These are phyloP conservation scores for Phytomonas sp. DNA, from an alignment of 208 protist species.

Conservation along the genomic window DNA sequence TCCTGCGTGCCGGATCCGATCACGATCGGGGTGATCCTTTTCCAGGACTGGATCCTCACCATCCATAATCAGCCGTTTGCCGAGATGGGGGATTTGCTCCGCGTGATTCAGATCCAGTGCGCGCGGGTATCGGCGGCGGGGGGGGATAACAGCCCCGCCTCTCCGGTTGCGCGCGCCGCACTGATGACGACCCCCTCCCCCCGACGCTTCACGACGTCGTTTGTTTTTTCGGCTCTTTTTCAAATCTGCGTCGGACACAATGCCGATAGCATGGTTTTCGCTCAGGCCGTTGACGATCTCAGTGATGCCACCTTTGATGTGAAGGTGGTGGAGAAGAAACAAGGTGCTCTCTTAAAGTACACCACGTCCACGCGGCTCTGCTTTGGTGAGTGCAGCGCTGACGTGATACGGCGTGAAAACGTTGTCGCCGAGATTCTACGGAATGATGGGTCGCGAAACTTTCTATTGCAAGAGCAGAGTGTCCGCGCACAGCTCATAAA, in stretches of 20 bases:
- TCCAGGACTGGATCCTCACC: constrained; percentile 78
- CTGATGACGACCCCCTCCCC: not conserved
- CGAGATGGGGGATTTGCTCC: constrained; percentile 78
- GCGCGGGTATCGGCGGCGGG: constrained; percentile 10
- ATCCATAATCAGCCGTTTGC: constrained; percentile 81
- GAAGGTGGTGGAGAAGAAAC: constrained; percentile 23
- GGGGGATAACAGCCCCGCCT: constrained; percentile 8
- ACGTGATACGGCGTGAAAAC: constrained; percentile 58
- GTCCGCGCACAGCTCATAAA: constrained; percentile 53
- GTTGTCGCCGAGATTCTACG: constrained; percentile 61
- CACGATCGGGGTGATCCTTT: constrained; percentile 60
- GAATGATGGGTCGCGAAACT: constrained; percentile 40
- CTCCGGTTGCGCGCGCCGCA: constrained; percentile 16
- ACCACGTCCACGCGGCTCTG: constrained; percentile 72
- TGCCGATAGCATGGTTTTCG: constrained; percentile 68
- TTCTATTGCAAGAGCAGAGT: constrained; percentile 40
- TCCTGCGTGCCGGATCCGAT: constrained; percentile 41
- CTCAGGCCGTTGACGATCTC: constrained; percentile 49
- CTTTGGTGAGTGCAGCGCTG: constrained; percentile 76
- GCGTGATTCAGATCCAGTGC: constrained; percentile 72
- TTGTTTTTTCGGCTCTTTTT: constrained; percentile 63
- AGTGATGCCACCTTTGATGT: constrained; percentile 67
- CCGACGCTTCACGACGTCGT: constrained; percentile 51
- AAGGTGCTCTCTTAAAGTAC: constrained; percentile 62
- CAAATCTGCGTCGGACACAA: constrained; percentile 77